These are phyloP conservation scores for Agapanthus africanus DNA, from an alignment of 106 monocot species.

Conservation along the genomic window DNA sequence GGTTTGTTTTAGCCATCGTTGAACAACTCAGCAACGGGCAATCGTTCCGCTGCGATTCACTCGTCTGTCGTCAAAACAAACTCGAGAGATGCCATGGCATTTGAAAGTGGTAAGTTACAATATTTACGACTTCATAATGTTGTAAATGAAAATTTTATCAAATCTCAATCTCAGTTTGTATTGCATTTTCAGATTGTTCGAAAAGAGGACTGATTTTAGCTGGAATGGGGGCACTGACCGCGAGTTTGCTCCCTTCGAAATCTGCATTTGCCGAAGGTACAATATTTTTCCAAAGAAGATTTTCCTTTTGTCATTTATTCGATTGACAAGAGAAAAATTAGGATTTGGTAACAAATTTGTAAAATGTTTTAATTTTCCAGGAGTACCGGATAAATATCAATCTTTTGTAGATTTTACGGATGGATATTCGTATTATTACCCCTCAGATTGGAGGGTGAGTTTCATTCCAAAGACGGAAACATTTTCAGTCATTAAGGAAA, in stretches of 20 bases:
- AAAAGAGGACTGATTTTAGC: slow-evolving; percentile 50
- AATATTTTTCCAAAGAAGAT: too few relatives aligned
- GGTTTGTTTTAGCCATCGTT: slow-evolving; percentile 8
- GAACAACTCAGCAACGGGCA: slow-evolving; percentile 5
- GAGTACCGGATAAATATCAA: slow-evolving; percentile 54
- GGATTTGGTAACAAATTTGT: too few relatives aligned
- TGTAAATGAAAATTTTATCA: too few relatives aligned
- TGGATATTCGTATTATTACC: slow-evolving; percentile 86
- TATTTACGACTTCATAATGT: not conserved
- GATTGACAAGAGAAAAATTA: not conserved
- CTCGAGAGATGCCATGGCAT: slow-evolving; percentile 7
- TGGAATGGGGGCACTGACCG: slow-evolving; percentile 30
- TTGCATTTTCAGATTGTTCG: slow-evolving; percentile 22
- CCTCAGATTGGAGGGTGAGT: slow-evolving; percentile 88
- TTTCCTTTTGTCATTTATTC: not conserved
- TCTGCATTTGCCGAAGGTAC: slow-evolving; percentile 69
- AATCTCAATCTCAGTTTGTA: not conserved
- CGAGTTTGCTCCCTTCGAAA: slow-evolving; percentile 22
- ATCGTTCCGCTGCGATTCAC: not conserved
- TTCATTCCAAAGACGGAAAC: too few relatives aligned
- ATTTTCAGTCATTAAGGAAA: too few relatives aligned
- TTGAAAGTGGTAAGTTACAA: slow-evolving; percentile 12
- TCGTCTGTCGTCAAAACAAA: slow-evolving; percentile 11
- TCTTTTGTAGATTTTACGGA: slow-evolving; percentile 73
- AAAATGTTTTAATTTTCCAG: slow-evolving; percentile 10